Percentiles rank a stretch among this genome's conserved stretches.
phyloP scores from a whole-genome alignment of 257 asterid genomes.

The Gentiana dahurica region DNA sequence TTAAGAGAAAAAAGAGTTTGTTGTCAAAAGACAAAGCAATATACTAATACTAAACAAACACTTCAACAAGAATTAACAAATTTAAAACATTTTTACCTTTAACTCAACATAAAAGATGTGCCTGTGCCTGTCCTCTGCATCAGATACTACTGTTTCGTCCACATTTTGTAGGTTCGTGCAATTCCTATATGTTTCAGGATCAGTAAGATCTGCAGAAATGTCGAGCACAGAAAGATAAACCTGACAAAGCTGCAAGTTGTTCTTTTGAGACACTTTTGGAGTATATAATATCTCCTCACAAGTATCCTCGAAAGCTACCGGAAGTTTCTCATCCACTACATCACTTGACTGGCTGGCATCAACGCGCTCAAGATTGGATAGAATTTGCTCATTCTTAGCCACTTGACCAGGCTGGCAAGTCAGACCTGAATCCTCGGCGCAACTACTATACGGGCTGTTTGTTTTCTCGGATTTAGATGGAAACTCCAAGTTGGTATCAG shows the following conservation, averaged over 20 bases:
- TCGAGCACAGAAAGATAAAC: slow-evolving; percentile 74
- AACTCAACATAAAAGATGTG: slow-evolving; percentile 56
- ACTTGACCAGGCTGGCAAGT: slow-evolving; percentile 34
- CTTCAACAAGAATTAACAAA: neutral
- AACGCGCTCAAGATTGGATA: slow-evolving; percentile 36
- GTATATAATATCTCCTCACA: slow-evolving; percentile 21
- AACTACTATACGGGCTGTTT: slow-evolving; percentile 28
- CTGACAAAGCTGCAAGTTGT: slow-evolving; percentile 26
- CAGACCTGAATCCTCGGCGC: slow-evolving; percentile 34
- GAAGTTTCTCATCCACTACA: slow-evolving; percentile 28
- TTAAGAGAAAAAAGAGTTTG: neutral
- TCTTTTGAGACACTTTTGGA: slow-evolving; percentile 31
- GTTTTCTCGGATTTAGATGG: slow-evolving; percentile 47
- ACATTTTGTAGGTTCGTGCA: slow-evolving; percentile 40
- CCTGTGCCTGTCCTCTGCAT: slow-evolving; percentile 26
- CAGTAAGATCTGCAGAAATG: slow-evolving; percentile 75
- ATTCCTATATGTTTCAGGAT: slow-evolving; percentile 51
- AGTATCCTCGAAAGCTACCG: slow-evolving; percentile 24
- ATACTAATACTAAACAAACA: too few species aligned
- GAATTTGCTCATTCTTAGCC: slow-evolving; percentile 34
- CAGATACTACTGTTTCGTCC: slow-evolving; percentile 29
- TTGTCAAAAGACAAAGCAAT: too few species aligned
- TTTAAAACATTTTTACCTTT: slow-evolving; percentile 14
- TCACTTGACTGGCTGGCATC: slow-evolving; percentile 28
- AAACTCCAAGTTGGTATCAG: slow-evolving; percentile 48